Percentiles rank a stretch among this genome's conserved stretches.
phyloP scores from a whole-genome alignment of 1,139 yeast genomes.

The Blastobotrys apis region DNA sequence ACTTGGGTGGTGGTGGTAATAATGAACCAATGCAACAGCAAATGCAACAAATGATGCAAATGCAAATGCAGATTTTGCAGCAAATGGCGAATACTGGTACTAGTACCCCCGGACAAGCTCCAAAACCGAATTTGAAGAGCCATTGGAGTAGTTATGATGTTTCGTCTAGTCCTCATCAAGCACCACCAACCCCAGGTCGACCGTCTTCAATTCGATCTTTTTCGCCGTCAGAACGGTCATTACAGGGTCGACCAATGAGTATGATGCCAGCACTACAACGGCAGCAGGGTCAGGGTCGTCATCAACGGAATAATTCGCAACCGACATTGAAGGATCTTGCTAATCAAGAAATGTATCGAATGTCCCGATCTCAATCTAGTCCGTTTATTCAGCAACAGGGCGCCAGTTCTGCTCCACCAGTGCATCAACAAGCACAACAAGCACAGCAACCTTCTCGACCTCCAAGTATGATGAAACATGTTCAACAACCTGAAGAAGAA shows the following conservation, averaged over 20 bases:
- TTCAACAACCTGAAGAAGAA: conserved; percentile 18
- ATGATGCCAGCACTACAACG: conserved; percentile 7
- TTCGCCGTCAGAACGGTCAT: conserved; percentile 25
- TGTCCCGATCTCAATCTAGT: conserved; percentile 14
- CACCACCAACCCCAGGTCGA: conserved; percentile 16
- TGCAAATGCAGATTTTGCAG: conserved; percentile 34
- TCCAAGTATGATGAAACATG: conserved; percentile 14
- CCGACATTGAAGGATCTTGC: conserved; percentile 16
- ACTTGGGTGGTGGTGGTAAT: neutral
- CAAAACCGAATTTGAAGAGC: conserved; percentile 30
- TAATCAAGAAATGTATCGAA: conserved; percentile 12
- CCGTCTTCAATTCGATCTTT: conserved; percentile 27
- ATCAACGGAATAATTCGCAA: conserved; percentile 13
- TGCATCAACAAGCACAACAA: neutral
- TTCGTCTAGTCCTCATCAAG: conserved; percentile 8
- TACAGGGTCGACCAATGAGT: conserved; percentile 10
- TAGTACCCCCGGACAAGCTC: conserved; percentile 9
- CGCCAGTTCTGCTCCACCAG: neutral
- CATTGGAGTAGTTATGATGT: conserved; percentile 23
- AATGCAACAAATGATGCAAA: conserved; percentile 35
- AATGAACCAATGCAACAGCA: conserved; percentile 29
- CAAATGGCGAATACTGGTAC: conserved; percentile 29
- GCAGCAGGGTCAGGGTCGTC: neutral
- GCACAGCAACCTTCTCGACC: conserved; percentile 5
- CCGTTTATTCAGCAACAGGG: conserved; percentile 3